Evolutionary conservation across 2,329 filamentous ascomycete genomes (phyloP).

Genomic region (Pestalotiopsis fici): DNA sequence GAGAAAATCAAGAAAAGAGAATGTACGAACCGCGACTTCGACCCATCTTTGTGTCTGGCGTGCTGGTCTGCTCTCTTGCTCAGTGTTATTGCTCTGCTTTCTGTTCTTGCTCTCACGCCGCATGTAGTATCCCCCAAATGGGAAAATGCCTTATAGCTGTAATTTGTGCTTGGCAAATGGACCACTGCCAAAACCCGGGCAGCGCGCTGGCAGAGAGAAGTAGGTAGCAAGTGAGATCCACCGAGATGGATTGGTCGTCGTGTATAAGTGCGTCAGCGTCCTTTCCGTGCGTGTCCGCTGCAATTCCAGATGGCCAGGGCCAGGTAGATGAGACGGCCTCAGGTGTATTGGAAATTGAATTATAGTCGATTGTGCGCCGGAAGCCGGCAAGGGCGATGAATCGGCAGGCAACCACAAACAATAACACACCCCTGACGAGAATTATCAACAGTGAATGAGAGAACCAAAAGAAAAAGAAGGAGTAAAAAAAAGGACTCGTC

Average conservation of each 20-base stretch:
- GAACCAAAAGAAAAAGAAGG: not conserved
- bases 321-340: not conserved
- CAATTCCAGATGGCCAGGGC: not conserved
- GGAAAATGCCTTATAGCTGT: not conserved
- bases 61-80: no score
- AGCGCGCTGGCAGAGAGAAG: not conserved
- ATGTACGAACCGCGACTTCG: conserved; percentile 55
- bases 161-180: not conserved
- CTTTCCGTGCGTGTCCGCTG: not conserved
- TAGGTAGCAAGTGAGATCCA: not conserved
- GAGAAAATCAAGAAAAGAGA: not conserved
- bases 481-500: not conserved
- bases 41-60: conserved; percentile 41
- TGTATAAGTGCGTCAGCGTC: conserved; percentile 2
- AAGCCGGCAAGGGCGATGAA: not conserved
- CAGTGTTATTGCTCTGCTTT: not conserved
- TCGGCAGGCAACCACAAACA: not conserved
- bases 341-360: not conserved
- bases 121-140: not conserved
- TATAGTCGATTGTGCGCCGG: not conserved
- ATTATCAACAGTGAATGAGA: not conserved
- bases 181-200: not conserved
- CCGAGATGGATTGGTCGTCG: conserved; percentile 2
- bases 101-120: not conserved
- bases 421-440: not conserved